Base-by-base conservation (phyloP, 2,329 filamentous ascomycete species). In the Aspergillus vadensis region DNA sequence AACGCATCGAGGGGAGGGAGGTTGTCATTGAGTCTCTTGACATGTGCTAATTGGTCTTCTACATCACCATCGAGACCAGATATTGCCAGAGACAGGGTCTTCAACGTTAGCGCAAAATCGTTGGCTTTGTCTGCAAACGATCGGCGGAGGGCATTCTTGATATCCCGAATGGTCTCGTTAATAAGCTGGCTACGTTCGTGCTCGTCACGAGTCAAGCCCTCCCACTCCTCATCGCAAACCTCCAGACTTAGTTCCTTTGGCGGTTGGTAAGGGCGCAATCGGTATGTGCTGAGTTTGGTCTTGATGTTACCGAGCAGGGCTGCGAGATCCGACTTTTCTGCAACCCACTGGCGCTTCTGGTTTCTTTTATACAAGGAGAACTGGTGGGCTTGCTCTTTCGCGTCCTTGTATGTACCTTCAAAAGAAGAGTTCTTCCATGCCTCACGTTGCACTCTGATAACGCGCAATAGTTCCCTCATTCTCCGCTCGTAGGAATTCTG, bases 111-210 rank as follows among this genome's bases (percentile, higher is more conserved):
- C 8, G 95, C 95, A 79, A 99, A 97, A 77, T 98, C 94, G 72
- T 99, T 99, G 63, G 95, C 95, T 80, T 97, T 98, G 79, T 98
- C 93, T 15, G 95, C 95, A 76, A 99, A 99, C 1, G 91, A 92
- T 71, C 89, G 91, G 52, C 95, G 90, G 30, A 99, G 86, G 10
- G 88, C 89, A 74, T 99, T 97, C 77, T 99, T 99, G 83, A 99
- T 98, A 75, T 99, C 95, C 82, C 95, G 86, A 68, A 99, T 99
- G 6, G 92, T 97, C 77, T 98, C 95, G 76, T 99, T 99, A 77
- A 99, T 98, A 68, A 96, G 80, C 76, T 97, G 93, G 63, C 93
- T 96, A 68, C 93, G 87, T 64, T 86, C 86, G 81, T 96, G 92
- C 80, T 99, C 95, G 10, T 91, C 86, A 70, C 90, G 87, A 67